Percentiles rank a stretch among this genome's conserved stretches.
Conservation (phyloP, 2,329 filamentous ascomycete genomes). For the Fusarium falciforme region DNA sequence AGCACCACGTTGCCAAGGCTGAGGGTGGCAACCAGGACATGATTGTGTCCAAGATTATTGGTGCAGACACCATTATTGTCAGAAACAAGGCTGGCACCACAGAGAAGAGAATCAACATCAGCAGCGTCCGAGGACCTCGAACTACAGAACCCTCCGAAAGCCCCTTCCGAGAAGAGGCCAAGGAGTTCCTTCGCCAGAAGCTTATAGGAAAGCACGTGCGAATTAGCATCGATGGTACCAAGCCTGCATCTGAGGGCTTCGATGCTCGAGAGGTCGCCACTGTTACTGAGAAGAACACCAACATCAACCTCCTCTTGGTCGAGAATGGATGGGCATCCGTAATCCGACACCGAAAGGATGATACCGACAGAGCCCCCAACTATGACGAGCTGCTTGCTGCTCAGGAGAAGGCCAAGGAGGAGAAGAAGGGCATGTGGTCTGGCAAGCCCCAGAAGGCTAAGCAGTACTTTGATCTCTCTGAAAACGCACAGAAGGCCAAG, state of each 20-base stretch:
- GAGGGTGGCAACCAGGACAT: constrained; percentile 78
- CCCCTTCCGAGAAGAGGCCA: constrained; percentile 91
- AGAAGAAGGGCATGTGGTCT: constrained; percentile 95
- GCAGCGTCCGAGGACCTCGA: constrained; percentile 94
- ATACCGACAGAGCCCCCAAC: constrained; percentile 91
- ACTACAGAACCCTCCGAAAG: constrained; percentile 86
- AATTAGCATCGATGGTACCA: constrained; percentile 88
- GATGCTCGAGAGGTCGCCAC: constrained; percentile 96
- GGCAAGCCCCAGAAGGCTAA: constrained; percentile 86
- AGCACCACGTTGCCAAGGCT: constrained; percentile 79
- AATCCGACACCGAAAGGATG: constrained; percentile 93
- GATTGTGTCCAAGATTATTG: constrained; percentile 85
- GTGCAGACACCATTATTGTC: constrained; percentile 88
- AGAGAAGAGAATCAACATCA: constrained; percentile 92
- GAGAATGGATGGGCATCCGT: constrained; percentile 94
- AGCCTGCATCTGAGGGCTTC: constrained; percentile 88
- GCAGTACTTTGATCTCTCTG: constrained; percentile 89
- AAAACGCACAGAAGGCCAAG: constrained; percentile 94
- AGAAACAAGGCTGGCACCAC: constrained; percentile 81
- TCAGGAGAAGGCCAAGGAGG: constrained; percentile 85
- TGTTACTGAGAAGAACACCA: constrained; percentile 84
- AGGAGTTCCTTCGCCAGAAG: constrained; percentile 94
- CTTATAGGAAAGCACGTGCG: constrained; percentile 96
- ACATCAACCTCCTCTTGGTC: constrained; percentile 85
- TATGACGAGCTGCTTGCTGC: constrained; percentile 90